A percentile compares a stretch with the other conserved stretches of the same genome.
phyloP scores from a whole-genome alignment of 2,329 filamentous ascomycete genomes.

The Aureobasidium musti region DNA sequence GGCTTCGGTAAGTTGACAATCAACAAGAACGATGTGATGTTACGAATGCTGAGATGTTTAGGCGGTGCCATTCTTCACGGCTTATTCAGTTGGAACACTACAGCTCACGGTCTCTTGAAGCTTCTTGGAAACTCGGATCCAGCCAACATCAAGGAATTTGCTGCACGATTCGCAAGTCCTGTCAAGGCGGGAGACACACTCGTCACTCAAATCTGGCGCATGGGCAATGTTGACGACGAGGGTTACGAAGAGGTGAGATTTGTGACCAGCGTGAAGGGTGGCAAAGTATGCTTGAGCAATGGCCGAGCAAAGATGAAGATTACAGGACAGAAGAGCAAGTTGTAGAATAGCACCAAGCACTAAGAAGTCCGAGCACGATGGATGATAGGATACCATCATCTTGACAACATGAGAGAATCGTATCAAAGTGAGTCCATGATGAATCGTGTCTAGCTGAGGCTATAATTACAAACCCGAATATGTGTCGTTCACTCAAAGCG shows the following conservation, averaged over 20 bases:
- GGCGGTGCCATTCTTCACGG: constrained; percentile 85
- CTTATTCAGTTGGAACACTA: constrained; percentile 81
- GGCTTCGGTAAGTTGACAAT: constrained; percentile 63
- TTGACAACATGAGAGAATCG: constrained; percentile 1
- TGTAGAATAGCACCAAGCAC: constrained; percentile 46
- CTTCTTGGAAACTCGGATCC: constrained; percentile 74
- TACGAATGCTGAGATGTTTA: background rate
- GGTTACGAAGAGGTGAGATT: constrained; percentile 85
- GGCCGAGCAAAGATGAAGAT: constrained; percentile 74
- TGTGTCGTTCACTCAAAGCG: constrained; percentile 21
- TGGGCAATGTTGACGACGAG: constrained; percentile 62
- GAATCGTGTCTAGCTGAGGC: constrained; percentile 28
- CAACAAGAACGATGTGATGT: background rate
- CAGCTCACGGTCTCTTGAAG: constrained; percentile 71
- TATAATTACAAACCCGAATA: constrained; percentile 30
- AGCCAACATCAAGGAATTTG: constrained; percentile 81
- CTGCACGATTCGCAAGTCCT: constrained; percentile 82
- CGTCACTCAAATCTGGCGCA: constrained; percentile 78
- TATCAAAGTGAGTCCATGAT: constrained; percentile 25
- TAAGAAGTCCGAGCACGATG: background rate
- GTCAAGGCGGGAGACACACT: constrained; percentile 83
- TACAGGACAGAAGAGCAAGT: constrained; percentile 58
- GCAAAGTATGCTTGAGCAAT: constrained; percentile 85
- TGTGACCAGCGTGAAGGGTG: constrained; percentile 72
- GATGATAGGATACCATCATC: background rate